Conservation (phyloP, 2,329 filamentous ascomycete species). For the Aspergillus tubingensis region DNA sequence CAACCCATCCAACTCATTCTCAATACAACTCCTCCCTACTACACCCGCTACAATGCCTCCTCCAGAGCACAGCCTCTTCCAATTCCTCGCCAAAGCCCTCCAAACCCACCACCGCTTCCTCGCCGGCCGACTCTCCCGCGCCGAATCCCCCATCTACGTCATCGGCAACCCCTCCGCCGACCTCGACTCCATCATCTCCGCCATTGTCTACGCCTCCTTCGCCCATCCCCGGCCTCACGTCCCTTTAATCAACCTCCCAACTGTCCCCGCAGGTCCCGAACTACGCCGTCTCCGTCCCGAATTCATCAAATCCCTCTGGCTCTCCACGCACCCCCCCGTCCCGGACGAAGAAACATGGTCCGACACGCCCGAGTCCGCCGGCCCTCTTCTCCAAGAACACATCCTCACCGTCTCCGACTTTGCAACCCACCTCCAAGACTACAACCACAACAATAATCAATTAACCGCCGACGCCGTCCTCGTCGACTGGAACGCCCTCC, state of each 20-base stretch:
- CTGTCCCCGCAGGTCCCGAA: conserved; percentile 47
- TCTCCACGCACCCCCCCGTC: conserved; percentile 41
- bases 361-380: conserved; percentile 27
- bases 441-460: conserved; percentile 1
- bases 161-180: conserved; percentile 53
- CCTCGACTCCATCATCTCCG: conserved; percentile 64
- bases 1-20: too few relatives aligned
- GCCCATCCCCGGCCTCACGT: conserved; percentile 51
- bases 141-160: conserved; percentile 40
- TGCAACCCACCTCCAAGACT: conserved; percentile 23
- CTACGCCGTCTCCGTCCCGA: conserved; percentile 59
- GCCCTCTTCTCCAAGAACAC: conserved; percentile 33
- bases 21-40: background rate
- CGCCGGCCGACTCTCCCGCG: conserved; percentile 18
- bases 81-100: conserved; percentile 41
- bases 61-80: conserved; percentile 27
- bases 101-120: conserved; percentile 33
- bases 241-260: conserved; percentile 60
- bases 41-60: conserved; percentile 4
- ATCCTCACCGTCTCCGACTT: conserved; percentile 47
- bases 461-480: conserved; percentile 34
- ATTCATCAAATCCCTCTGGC: conserved; percentile 57
- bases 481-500: conserved; percentile 51
- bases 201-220: conserved; percentile 63
- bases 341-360: conserved; percentile 25